phyloP scores from a whole-genome alignment of 331 rosid species.

The Rhamnella rubrinervis region DNA sequence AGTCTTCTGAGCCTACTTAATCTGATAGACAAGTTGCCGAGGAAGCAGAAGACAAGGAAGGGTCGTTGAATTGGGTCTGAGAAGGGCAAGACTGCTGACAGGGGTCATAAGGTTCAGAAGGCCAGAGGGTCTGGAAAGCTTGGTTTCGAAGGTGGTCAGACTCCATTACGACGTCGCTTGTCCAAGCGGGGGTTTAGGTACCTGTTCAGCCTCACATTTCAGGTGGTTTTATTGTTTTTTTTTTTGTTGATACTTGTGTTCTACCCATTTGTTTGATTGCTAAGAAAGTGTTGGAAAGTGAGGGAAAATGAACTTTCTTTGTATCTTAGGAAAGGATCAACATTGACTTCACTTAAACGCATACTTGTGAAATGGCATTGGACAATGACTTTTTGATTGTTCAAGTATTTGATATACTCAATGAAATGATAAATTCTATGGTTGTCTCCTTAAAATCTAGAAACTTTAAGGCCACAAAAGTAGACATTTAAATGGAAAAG shows the following conservation, averaged over 20 bases:
- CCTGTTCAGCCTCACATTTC: slow-evolving; percentile 86
- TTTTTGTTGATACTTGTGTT: background rate
- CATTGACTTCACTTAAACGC: too few relatives aligned
- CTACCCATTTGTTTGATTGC: background rate
- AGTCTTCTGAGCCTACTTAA: too few relatives aligned
- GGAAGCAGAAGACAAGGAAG: too few relatives aligned
- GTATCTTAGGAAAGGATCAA: too few relatives aligned
- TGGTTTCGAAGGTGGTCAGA: slow-evolving; percentile 97
- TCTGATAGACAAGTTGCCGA: too few relatives aligned
- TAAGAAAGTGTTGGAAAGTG: background rate
- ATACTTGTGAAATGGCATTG: too few relatives aligned
- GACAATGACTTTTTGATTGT: too few relatives aligned
- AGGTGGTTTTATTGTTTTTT: slow-evolving; percentile 35
- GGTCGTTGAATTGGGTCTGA: slow-evolving; percentile 46
- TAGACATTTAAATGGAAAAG: too few relatives aligned
- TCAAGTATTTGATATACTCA: too few relatives aligned
- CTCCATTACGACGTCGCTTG: slow-evolving; percentile 85
- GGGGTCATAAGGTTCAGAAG: slow-evolving; percentile 91
- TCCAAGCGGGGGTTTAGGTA: slow-evolving; percentile 89
- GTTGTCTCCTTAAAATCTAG: too few relatives aligned
- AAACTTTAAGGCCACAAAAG: too few relatives aligned
- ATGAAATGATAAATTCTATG: too few relatives aligned
- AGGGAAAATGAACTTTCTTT: background rate
- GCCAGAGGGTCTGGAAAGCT: slow-evolving; percentile 84
- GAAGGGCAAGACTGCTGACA: slow-evolving; percentile 97